Conservation (phyloP, 1,284 basidiomycete genomes). For the Inonotus hispidus region DNA sequence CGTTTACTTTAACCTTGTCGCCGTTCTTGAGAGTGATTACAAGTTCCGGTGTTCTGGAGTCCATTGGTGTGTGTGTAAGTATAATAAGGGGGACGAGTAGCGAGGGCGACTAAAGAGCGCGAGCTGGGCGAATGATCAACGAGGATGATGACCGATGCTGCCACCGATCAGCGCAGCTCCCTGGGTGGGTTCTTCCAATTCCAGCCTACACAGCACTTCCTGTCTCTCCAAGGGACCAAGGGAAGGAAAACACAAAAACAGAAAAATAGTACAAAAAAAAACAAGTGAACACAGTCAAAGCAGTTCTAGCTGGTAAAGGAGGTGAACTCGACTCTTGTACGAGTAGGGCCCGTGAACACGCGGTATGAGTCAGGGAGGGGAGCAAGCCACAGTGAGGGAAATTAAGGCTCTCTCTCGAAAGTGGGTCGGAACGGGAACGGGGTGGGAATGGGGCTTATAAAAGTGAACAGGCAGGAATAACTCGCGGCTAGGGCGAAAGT, state of each 20-base stretch:
- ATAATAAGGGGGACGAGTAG: neutral
- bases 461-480: neutral
- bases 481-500: neutral
- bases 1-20: slow-evolving; percentile 76
- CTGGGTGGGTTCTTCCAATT: neutral
- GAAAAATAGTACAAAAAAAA: neutral
- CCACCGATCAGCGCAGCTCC: no score
- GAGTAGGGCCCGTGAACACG: neutral
- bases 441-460: neutral
- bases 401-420: neutral
- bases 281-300: neutral
- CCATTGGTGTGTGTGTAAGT: neutral
- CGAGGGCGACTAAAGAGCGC: neutral
- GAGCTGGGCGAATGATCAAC: neutral
- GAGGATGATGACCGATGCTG: neutral
- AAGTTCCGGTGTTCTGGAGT: slow-evolving; percentile 4
- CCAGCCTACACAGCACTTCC: neutral
- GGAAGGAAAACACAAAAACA: neutral
- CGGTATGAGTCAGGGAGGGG: neutral
- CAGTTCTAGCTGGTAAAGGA: neutral
- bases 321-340: neutral
- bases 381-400: neutral
- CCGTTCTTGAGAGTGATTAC: slow-evolving; percentile 59
- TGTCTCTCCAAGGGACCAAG: neutral
- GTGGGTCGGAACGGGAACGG: neutral